Evolutionary conservation across 73 alveolate genomes (phyloP).

Genomic region (Paraurostyla sp.): DNA sequence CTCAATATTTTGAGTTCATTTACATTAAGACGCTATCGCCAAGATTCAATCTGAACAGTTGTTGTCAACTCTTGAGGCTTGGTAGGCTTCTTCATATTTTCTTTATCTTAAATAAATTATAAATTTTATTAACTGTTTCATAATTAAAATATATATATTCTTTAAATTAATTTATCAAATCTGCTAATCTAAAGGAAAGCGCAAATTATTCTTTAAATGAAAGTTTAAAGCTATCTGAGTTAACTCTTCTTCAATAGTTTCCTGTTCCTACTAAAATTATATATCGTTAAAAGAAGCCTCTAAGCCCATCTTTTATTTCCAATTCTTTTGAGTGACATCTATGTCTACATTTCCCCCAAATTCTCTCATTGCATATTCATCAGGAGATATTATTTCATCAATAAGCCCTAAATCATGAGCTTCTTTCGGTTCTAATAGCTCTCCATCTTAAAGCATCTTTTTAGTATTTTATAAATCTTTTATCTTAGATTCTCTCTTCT

Average conservation of each 20-base stretch:
- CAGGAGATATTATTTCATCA: conserved; percentile 17
- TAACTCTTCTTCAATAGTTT: not conserved
- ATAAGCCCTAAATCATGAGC: conserved; percentile 6
- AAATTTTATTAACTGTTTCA: not conserved
- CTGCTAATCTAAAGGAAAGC: too few relatives aligned
- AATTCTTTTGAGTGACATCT: not conserved
- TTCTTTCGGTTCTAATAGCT: conserved; percentile 3
- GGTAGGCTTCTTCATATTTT: conserved; percentile 49
- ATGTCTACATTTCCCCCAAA: not conserved
- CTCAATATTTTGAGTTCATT: too few relatives aligned
- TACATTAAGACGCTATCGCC: conserved; percentile 67
- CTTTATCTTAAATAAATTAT: not conserved
- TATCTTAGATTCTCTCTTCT: not conserved
- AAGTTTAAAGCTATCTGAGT: not conserved
- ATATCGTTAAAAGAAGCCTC: not conserved
- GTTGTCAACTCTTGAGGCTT: conserved; percentile 55
- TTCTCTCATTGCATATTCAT: not conserved
- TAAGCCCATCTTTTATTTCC: conserved; percentile 22
- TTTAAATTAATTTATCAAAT: too few relatives aligned
- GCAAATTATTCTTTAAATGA: not conserved
- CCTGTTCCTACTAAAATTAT: too few relatives aligned
- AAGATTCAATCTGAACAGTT: conserved; percentile 58
- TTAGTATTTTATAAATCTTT: not conserved
- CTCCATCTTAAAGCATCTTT: not conserved
- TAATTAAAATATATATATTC: too few relatives aligned